Conservation (phyloP, 2,329 filamentous ascomycete genomes). For the Fusarium subtropicale region DNA sequence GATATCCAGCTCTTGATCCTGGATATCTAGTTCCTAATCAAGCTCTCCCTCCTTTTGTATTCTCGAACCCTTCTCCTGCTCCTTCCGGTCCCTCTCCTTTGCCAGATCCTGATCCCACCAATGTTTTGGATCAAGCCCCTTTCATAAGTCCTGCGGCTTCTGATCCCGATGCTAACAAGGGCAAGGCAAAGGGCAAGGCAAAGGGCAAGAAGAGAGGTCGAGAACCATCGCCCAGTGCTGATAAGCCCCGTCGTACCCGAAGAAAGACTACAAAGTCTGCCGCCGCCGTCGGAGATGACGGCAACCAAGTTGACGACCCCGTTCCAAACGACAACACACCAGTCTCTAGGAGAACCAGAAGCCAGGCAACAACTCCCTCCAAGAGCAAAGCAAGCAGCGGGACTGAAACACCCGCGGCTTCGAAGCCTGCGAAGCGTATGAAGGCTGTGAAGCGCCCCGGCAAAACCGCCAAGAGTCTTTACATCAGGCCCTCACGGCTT, state of each 20-base stretch:
- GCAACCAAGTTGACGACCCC: not conserved
- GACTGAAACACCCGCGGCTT: not conserved
- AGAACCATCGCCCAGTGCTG: not conserved
- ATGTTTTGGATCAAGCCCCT: not conserved
- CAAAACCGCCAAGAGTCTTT: not conserved
- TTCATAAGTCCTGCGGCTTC: not conserved
- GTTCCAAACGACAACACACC: not conserved
- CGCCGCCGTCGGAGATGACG: not conserved
- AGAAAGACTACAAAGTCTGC: not conserved
- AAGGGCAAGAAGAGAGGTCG: slow-evolving; percentile 5
- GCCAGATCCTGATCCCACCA: not conserved
- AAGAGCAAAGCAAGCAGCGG: not conserved
- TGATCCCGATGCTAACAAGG: not conserved
- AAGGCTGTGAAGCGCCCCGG: not conserved
- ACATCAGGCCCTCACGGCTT: slow-evolving; percentile 1
- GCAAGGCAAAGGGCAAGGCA: not conserved
- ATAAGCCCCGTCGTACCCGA: not conserved
- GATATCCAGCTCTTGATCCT: not conserved
- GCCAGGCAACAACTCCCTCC: not conserved
- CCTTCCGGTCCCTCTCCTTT: not conserved
- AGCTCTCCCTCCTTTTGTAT: not conserved
- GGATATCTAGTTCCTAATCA: not conserved
- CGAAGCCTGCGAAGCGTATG: not conserved
- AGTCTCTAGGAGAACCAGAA: not conserved
- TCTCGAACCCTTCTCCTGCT: not conserved